Conservation (phyloP, 2,329 filamentous ascomycete genomes). For the Coniochaeta ligniaria region DNA sequence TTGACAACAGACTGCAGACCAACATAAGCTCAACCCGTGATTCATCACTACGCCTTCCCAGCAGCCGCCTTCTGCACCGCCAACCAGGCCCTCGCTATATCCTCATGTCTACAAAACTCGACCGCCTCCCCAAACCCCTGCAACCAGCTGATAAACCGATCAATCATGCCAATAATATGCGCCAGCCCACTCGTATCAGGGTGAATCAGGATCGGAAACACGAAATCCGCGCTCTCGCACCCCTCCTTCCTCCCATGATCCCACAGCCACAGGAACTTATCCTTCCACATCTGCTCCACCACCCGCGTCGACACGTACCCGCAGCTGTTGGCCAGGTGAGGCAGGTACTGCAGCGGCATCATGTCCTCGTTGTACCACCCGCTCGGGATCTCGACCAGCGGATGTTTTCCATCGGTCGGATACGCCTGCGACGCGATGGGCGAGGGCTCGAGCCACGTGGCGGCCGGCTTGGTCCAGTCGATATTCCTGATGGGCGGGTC, state of each 20-base stretch:
- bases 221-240: constrained; percentile 22
- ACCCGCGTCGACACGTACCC: constrained; percentile 50
- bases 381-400: constrained; percentile 36
- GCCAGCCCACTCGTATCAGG: constrained; percentile 54
- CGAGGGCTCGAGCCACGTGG: constrained; percentile 38
- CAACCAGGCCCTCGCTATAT: constrained; percentile 32
- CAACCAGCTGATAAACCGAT: constrained; percentile 43
- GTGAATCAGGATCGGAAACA: constrained; percentile 48
- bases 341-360: constrained; percentile 38
- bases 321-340: constrained; percentile 40
- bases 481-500: constrained; percentile 28
- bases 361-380: constrained; percentile 44
- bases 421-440: constrained; percentile 15
- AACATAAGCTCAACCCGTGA: no score
- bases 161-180: constrained; percentile 44
- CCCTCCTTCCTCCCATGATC: constrained; percentile 25
- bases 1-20: no score
- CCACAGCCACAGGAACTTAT: constrained; percentile 50
- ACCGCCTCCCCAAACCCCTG: constrained; percentile 34
- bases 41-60: constrained; percentile 3
- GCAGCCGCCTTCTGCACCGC: constrained; percentile 6
- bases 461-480: constrained; percentile 24
- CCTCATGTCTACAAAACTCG: constrained; percentile 34
- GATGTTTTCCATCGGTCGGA: constrained; percentile 10
- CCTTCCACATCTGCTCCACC: constrained; percentile 54